Conservation (phyloP, 2,329 filamentous ascomycete species). For the Diaporthe nobilis region DNA sequence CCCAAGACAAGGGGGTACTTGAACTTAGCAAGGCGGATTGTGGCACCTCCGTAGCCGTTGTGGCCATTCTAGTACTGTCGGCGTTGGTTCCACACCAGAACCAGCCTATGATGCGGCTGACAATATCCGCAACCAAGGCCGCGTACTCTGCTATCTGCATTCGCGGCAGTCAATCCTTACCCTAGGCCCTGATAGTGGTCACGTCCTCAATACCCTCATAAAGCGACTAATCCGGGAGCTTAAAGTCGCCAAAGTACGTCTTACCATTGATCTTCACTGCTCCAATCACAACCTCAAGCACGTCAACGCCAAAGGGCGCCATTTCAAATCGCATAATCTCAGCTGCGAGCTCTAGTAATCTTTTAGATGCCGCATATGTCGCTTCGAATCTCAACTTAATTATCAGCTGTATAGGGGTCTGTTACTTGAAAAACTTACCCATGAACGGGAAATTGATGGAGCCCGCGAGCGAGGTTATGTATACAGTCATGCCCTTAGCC, state of each 20-base stretch:
- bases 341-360: constrained; percentile 45
- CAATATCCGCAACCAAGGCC: constrained; percentile 43
- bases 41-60: constrained; percentile 44
- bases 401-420: not conserved
- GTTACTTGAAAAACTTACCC: constrained; percentile 38
- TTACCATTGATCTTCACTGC: constrained; percentile 44
- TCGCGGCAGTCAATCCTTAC: constrained; percentile 43
- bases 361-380: constrained; percentile 49
- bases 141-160: constrained; percentile 47
- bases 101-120: constrained; percentile 42
- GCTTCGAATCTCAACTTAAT: constrained; percentile 35
- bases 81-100: constrained; percentile 46
- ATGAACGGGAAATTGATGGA: constrained; percentile 48
- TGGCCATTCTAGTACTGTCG: constrained; percentile 44
- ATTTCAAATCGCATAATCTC: constrained; percentile 49
- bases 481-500: constrained; percentile 48
- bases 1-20: not conserved
- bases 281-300: constrained; percentile 48
- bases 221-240: constrained; percentile 44
- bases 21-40: constrained; percentile 37
- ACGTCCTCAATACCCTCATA: constrained; percentile 46
- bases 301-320: constrained; percentile 47
- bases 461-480: constrained; percentile 47
- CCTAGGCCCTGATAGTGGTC: constrained; percentile 45
- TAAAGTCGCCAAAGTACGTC: constrained; percentile 47